Percentiles rank a stretch among this genome's conserved stretches.
Evolutionary conservation across 2,329 filamentous ascomycete genomes (phyloP).

Genomic region (Helminthosporium solani): DNA sequence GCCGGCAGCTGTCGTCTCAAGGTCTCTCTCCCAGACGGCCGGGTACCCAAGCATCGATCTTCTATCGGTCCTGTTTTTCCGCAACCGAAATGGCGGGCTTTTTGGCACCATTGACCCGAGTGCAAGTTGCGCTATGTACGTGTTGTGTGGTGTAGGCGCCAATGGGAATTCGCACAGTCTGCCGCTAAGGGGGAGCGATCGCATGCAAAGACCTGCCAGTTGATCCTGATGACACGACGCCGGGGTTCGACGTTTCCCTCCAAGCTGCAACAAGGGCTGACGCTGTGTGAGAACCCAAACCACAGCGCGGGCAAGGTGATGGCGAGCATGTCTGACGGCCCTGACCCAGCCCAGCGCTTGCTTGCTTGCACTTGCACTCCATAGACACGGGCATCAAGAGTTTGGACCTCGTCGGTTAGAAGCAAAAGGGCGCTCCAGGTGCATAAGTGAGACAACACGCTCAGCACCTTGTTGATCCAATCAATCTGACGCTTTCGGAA

Average conservation of each 20-base stretch:
- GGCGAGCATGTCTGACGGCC: slow-evolving; percentile 7
- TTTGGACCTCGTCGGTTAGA: slow-evolving; percentile 14
- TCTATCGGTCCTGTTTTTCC: slow-evolving; percentile 11
- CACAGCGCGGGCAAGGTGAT: slow-evolving; percentile 11
- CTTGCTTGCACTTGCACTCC: slow-evolving; percentile 5
- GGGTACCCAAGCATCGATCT: slow-evolving; percentile 2
- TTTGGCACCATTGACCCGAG: too few species aligned
- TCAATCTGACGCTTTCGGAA: slow-evolving; percentile 16
- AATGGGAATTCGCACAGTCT: too few species aligned
- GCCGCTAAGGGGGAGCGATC: not conserved
- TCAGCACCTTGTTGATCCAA: too few species aligned
- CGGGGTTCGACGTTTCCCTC: slow-evolving; percentile 21
- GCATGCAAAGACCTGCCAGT: slow-evolving; percentile 5
- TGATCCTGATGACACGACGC: not conserved
- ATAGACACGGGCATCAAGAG: too few species aligned
- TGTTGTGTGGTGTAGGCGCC: too few species aligned
- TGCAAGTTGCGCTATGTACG: too few species aligned
- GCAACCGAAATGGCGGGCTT: slow-evolving; percentile 18
- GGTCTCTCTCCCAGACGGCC: not conserved
- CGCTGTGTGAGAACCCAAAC: slow-evolving; percentile 27
- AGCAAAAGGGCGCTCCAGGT: too few species aligned
- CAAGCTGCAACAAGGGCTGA: slow-evolving; percentile 16
- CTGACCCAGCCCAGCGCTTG: slow-evolving; percentile 6
- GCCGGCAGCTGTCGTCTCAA: slow-evolving; percentile 1
- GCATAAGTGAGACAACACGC: slow-evolving; percentile 21